Evolutionary conservation across 2,329 filamentous ascomycete genomes (phyloP).

Genomic region (Colletotrichum higginsianum): DNA sequence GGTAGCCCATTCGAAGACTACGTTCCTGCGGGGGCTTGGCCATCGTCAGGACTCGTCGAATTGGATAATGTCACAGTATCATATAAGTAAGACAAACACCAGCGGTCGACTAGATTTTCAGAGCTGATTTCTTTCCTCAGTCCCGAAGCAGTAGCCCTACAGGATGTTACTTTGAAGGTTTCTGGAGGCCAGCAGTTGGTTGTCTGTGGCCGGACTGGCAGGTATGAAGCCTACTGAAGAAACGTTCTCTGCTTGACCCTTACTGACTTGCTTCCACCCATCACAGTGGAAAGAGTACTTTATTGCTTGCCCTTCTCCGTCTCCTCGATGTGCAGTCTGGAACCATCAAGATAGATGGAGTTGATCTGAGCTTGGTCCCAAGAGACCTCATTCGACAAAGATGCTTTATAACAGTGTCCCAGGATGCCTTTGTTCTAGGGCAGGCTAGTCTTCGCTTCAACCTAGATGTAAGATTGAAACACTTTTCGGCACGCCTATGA

Average conservation of each 20-base stretch:
- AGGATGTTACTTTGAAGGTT: background rate
- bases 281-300: slow-evolving; percentile 27
- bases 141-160: background rate
- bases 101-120: too few species aligned
- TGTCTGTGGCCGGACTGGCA: slow-evolving; percentile 30
- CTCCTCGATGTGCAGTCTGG: slow-evolving; percentile 11
- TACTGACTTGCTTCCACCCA: background rate
- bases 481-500: background rate
- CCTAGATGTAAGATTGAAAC: slow-evolving; percentile 4
- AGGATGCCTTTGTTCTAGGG: slow-evolving; percentile 11
- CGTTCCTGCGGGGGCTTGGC: slow-evolving; percentile 50
- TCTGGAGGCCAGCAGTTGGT: slow-evolving; percentile 26
- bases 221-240: background rate
- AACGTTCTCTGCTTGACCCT: background rate
- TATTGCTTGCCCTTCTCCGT: slow-evolving; percentile 17
- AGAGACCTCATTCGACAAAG: slow-evolving; percentile 16
- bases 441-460: slow-evolving; percentile 36
- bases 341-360: slow-evolving; percentile 15
- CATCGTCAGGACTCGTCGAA: slow-evolving; percentile 50
- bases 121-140: background rate
- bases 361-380: slow-evolving; percentile 14
- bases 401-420: slow-evolving; percentile 27
- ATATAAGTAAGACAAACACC: slow-evolving; percentile 45
- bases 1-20: slow-evolving; percentile 44
- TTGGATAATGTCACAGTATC: slow-evolving; percentile 51